phyloP scores from a whole-genome alignment of 345 rosid genomes.

The Mercurialis annua region DNA sequence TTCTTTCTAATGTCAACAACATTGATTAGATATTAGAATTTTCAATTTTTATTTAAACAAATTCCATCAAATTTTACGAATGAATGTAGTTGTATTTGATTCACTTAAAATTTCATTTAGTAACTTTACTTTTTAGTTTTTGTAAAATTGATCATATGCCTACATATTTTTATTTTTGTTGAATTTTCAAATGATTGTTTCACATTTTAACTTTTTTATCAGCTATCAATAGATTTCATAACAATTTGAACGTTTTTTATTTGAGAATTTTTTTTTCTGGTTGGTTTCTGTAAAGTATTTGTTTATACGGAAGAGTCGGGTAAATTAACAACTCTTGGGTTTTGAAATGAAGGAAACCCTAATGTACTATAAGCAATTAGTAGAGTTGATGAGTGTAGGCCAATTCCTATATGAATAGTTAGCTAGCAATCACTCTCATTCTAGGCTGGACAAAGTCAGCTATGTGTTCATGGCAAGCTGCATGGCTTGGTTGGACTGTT shows the following conservation, averaged over 20 bases:
- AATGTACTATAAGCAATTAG: slow-evolving; percentile 1
- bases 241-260: too few species aligned
- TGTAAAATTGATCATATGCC: too few species aligned
- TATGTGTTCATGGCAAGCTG: slow-evolving; percentile 23
- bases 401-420: slow-evolving; percentile 15
- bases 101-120: too few species aligned
- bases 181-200: neutral
- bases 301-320: neutral
- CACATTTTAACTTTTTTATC: neutral
- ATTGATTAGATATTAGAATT: neutral
- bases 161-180: too few species aligned
- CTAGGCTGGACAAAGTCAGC: slow-evolving; percentile 34
- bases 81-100: too few species aligned
- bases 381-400: slow-evolving; percentile 22
- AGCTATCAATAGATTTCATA: too few species aligned
- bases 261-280: too few species aligned
- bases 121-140: too few species aligned
- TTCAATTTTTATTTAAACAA: neutral
- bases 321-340: neutral
- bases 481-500: slow-evolving; percentile 33
- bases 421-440: slow-evolving; percentile 30
- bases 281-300: too few species aligned
- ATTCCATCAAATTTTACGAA: too few species aligned
- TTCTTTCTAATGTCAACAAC: neutral
- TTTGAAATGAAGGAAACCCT: slow-evolving; percentile 1